Percentiles rank a stretch among this genome's conserved stretches.
These are phyloP conservation scores for Smallanthus sonchifolius DNA, from an alignment of 129 eudicot genomes.

Conservation along the genomic window DNA sequence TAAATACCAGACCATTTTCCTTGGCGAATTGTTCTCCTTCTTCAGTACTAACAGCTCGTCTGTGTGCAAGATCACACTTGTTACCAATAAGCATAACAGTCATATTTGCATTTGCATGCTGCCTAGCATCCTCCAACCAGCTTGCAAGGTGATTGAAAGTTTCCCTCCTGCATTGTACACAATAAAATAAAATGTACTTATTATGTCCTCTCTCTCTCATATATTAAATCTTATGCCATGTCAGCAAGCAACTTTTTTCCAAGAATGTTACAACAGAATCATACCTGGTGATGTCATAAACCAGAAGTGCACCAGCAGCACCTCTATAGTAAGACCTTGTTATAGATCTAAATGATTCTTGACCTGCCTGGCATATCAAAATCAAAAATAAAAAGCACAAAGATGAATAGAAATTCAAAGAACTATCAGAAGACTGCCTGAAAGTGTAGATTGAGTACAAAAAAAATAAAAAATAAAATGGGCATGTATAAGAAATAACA, in stretches of 20 bases:
- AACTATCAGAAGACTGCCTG: not conserved
- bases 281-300: constrained; percentile 69
- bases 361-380: constrained; percentile 57
- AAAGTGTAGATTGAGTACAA: not conserved
- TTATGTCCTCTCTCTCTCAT: no score
- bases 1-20: constrained; percentile 81
- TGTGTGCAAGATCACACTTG: constrained; percentile 79
- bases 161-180: constrained; percentile 61
- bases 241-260: not conserved
- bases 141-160: constrained; percentile 91
- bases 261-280: not conserved
- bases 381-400: not conserved
- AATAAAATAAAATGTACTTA: not conserved
- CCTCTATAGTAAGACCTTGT: constrained; percentile 84
- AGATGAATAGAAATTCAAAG: not conserved
- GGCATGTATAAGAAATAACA: not conserved
- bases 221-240: not conserved
- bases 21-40: constrained; percentile 96
- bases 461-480: not conserved
- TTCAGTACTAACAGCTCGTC: constrained; percentile 92
- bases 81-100: constrained; percentile 92
- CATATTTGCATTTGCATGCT: constrained; percentile 90
- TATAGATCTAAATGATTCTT: constrained; percentile 77
- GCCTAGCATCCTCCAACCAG: constrained; percentile 98
- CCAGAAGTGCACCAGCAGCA: constrained; percentile 82